Evolutionary conservation across 768 basidiomycete genomes (phyloP), one percentile per base, ranked within the genome.

Genomic region (Boletus tomentosulus): DNA sequence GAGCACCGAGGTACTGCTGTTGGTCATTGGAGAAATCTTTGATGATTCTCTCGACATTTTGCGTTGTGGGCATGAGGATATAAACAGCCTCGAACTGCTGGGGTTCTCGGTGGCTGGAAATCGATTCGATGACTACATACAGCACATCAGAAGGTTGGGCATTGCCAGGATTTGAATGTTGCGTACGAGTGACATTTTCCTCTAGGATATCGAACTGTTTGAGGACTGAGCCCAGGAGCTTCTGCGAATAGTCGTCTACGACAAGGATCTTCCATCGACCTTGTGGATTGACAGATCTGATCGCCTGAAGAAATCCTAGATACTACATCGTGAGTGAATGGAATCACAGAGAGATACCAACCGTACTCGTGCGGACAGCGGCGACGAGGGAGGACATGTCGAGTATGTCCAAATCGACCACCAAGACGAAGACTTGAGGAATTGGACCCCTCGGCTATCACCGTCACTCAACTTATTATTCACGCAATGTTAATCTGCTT

Each of bases 241-340:
- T 84, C 71, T 94, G 87, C 25, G 94, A 87, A 72, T 91, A 83
- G 59, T 94, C 92, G 70, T 99, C 97, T 50, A 98, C 89, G 55
- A 99, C 93, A 42, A 98, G 83, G 61, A 97, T 89, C 82, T 99
- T 99, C 97, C 97, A 99, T 79, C 83, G 76, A 54, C 83, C 84
- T 19, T 87, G 84, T 3, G 95, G 91, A 65, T 87, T 84, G 45
- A 92, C 91, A 43, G 90, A 89, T 68, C 89, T 81, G 63, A 96
- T 87, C 16, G 89, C 85, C 46, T 92, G 89, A 57, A 95, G 78
- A 68, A 95, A 93, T 67, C 88, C 92, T 95, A 63, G 38, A 50
- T 13, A 33, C 46, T 5, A 48, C 5, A 11, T 46, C 3, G 52
- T 55, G 19, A 62, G 53, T 53, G 25, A 25, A 30, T 27, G 7